Percentiles rank a stretch among this genome's conserved stretches.
phyloP scores from a whole-genome alignment of 2,329 filamentous ascomycete genomes.

The Diplodia sapinea region DNA sequence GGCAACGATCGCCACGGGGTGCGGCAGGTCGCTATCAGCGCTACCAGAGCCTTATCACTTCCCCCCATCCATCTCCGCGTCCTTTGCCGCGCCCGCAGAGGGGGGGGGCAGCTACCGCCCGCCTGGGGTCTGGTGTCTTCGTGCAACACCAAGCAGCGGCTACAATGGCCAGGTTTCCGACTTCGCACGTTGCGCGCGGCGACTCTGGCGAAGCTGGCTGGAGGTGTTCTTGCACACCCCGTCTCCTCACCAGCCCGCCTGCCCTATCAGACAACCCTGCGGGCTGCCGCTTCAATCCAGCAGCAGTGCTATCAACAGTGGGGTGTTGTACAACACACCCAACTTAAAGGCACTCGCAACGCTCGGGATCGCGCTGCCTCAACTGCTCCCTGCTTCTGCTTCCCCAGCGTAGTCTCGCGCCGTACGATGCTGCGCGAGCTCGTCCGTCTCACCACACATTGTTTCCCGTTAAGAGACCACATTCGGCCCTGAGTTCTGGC shows the following conservation, averaged over 20 bases:
- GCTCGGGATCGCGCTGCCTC: too few species aligned
- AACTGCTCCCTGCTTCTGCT: not conserved
- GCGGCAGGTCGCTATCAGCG: slow-evolving; percentile 1
- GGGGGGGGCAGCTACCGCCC: not conserved
- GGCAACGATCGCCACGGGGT: slow-evolving; percentile 2
- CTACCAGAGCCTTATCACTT: slow-evolving; percentile 13
- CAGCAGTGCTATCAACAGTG: slow-evolving; percentile 21
- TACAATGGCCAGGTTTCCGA: not conserved
- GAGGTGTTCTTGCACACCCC: not conserved
- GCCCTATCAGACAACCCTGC: not conserved
- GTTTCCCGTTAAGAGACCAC: too few species aligned
- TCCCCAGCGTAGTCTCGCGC: too few species aligned
- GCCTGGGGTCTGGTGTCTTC: too few species aligned
- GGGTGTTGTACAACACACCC: not conserved
- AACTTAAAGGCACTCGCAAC: not conserved
- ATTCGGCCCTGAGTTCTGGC: not conserved
- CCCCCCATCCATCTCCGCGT: not conserved
- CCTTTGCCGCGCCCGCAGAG: not conserved
- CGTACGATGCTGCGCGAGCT: slow-evolving; percentile 1
- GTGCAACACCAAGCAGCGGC: slow-evolving; percentile 1
- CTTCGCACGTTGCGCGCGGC: not conserved
- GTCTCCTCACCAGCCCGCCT: too few species aligned
- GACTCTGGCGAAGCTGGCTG: not conserved
- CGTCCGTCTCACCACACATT: not conserved
- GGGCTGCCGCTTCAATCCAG: too few species aligned